Evolutionary conservation across 176 grass and related monocot genomes (phyloP).

Genomic region (Stipa capillata): DNA sequence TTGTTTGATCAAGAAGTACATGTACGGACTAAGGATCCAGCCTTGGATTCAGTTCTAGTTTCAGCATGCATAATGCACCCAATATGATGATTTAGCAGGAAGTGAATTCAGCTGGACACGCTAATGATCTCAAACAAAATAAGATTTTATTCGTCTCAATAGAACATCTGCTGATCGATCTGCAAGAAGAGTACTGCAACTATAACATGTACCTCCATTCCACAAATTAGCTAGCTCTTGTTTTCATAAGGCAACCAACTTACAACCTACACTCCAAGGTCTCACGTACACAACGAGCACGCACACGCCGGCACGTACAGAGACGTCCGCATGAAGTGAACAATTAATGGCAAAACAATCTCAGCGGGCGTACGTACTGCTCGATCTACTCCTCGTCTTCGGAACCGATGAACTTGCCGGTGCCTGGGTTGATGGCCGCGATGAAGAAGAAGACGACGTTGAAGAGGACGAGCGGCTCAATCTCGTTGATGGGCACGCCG

Average conservation of each 20-base stretch:
- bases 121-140: neutral
- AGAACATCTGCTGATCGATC: neutral
- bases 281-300: conserved; percentile 16
- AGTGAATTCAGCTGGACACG: neutral
- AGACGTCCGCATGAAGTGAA: neutral
- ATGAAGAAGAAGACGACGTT: conserved; percentile 66
- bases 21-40: no score
- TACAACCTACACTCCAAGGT: neutral
- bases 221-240: conserved; percentile 26
- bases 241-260: conserved; percentile 18
- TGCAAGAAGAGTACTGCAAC: neutral
- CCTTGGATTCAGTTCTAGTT: neutral
- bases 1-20: neutral
- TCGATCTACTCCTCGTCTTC: conserved; percentile 32
- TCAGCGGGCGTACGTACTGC: neutral
- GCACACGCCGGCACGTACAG: neutral
- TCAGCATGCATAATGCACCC: neutral
- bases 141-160: neutral
- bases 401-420: conserved; percentile 44
- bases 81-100: neutral
- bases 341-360: neutral
- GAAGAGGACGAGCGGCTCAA: conserved; percentile 62
- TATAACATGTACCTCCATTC: neutral
- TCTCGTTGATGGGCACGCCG: conserved; percentile 54
- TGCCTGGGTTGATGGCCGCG: conserved; percentile 57